These are phyloP conservation scores for Mortierella sp. DNA, from an alignment of 371 early-diverging fungal genomes.

Conservation along the genomic window DNA sequence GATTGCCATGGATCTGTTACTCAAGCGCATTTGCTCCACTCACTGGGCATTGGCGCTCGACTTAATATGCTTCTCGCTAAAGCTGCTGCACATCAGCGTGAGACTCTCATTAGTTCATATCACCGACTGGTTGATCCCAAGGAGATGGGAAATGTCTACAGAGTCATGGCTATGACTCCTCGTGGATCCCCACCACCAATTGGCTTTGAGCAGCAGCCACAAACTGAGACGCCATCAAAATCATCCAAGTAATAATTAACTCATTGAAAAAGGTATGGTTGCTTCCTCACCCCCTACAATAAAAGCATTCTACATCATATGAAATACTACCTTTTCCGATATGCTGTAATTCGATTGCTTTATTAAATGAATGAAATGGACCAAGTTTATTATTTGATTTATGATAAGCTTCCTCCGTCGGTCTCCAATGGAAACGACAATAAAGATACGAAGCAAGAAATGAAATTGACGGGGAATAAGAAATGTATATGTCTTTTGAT, in stretches of 20 bases:
- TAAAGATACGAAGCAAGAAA: no score
- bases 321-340: no score
- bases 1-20: conserved; percentile 83
- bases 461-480: neutral
- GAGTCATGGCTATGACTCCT: conserved; percentile 76
- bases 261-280: no score
- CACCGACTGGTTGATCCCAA: conserved; percentile 81
- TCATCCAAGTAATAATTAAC: neutral
- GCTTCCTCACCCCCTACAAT: no score
- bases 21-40: conserved; percentile 84
- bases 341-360: no score
- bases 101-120: conserved; percentile 75
- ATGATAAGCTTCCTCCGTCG: no score
- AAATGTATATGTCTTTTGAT: neutral
- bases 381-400: no score
- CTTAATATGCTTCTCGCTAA: conserved; percentile 77
- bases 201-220: conserved; percentile 33
- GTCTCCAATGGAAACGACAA: no score
- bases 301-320: neutral
- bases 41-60: conserved; percentile 88
- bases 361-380: neutral
- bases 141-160: conserved; percentile 86
- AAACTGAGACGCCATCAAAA: conserved; percentile 9
- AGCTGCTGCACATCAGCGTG: conserved; percentile 66
- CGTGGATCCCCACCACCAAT: conserved; percentile 38